Evolutionary conservation across 768 basidiomycete genomes (phyloP).

Genomic region (Lyophyllum shimeji): DNA sequence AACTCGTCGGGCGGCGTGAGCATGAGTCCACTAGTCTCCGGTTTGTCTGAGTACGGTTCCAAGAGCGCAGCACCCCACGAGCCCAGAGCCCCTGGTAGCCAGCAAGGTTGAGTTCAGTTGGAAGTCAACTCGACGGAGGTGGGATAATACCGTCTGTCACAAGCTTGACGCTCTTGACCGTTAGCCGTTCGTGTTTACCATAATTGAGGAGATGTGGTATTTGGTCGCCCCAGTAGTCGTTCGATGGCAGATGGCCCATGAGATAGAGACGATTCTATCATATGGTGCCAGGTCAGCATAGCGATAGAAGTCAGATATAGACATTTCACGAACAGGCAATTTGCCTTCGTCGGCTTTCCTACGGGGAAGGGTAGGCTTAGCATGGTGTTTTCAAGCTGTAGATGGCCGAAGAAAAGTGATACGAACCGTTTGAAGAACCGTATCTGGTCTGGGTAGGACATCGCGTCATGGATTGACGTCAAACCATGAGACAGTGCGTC

Average conservation of each 20-base stretch:
- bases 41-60: conserved; percentile 81
- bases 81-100: conserved; percentile 71
- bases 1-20: conserved; percentile 54
- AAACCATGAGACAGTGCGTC: conserved; percentile 80
- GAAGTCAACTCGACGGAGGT: not conserved
- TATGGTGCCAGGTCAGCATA: not conserved
- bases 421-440: conserved; percentile 65
- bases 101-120: not conserved
- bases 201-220: conserved; percentile 61
- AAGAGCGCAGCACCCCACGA: conserved; percentile 91
- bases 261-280: conserved; percentile 59
- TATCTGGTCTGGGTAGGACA: conserved; percentile 46
- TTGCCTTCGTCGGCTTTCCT: conserved; percentile 70
- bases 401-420: not conserved
- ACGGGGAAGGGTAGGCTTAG: not conserved
- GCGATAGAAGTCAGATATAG: not conserved
- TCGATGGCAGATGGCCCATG: conserved; percentile 54
- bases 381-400: not conserved
- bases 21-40: conserved; percentile 70
- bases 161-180: conserved; percentile 68
- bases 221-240: conserved; percentile 65
- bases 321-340: conserved; percentile 56
- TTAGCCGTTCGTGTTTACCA: conserved; percentile 53
- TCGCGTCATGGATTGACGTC: conserved; percentile 87
- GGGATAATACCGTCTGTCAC: conserved; percentile 66